Conservation (phyloP, 1,284 basidiomycete genomes). For the Fomes fomentarius region DNA sequence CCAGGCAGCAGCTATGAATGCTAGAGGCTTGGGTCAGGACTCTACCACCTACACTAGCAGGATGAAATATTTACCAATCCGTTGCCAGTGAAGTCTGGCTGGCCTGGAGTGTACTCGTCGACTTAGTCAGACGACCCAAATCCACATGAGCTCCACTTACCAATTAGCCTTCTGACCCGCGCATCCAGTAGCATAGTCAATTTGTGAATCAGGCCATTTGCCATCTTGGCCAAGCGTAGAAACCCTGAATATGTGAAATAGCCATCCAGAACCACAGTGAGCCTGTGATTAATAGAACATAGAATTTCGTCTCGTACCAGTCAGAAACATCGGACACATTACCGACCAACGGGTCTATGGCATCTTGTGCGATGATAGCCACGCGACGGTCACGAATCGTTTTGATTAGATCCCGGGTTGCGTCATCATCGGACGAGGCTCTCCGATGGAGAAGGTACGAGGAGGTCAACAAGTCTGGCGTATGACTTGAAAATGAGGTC, state of each 20-base stretch:
- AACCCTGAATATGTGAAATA: constrained; percentile 41
- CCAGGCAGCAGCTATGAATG: constrained; percentile 54
- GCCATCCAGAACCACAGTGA: neutral
- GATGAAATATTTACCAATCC: constrained; percentile 56
- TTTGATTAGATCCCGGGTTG: constrained; percentile 12
- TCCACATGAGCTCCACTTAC: constrained; percentile 30
- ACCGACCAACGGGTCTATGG: constrained; percentile 3
- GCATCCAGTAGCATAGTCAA: constrained; percentile 65
- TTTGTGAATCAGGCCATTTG: constrained; percentile 55
- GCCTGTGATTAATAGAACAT: neutral
- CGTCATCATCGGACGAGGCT: neutral
- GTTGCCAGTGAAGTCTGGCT: constrained; percentile 61
- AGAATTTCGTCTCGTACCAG: constrained; percentile 20
- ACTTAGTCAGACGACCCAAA: no score
- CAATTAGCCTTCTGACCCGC: constrained; percentile 62
- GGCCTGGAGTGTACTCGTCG: constrained; percentile 40
- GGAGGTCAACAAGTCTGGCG: neutral
- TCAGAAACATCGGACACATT: constrained; percentile 14
- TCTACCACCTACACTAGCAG: no score
- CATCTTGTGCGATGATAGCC: constrained; percentile 5
- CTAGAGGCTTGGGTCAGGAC: no score
- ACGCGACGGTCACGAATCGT: constrained; percentile 21
- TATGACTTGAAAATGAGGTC: neutral
- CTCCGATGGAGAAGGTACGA: neutral
- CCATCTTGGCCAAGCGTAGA: constrained; percentile 48